A percentile compares a stretch with the other conserved stretches of the same genome.
These are phyloP conservation scores for Paraleonurus japonicus DNA, from an alignment of 257 asterid genomes.

Conservation along the genomic window DNA sequence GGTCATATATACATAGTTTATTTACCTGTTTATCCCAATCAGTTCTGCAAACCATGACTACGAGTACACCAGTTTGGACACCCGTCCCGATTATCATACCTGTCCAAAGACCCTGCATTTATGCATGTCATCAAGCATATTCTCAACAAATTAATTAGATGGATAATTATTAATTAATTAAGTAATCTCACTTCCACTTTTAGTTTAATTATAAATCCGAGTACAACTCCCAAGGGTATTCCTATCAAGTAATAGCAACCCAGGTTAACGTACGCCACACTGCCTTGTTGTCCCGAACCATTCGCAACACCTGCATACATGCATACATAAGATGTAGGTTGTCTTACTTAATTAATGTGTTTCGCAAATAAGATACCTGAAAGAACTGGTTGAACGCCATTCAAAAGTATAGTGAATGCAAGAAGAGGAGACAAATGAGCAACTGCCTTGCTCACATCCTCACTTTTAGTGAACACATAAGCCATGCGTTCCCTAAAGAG, in stretches of 20 bases:
- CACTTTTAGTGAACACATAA: slow-evolving; percentile 50
- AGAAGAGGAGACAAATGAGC: slow-evolving; percentile 52
- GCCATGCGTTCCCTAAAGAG: slow-evolving; percentile 46
- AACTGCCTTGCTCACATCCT: slow-evolving; percentile 40
- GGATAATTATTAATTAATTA: too few relatives aligned
- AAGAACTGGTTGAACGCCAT: slow-evolving; percentile 60
- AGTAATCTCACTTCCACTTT: slow-evolving; percentile 37
- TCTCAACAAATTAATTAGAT: too few relatives aligned
- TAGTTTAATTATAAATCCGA: slow-evolving; percentile 39
- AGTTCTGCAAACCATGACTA: slow-evolving; percentile 38
- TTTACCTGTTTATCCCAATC: slow-evolving; percentile 55
- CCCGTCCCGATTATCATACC: slow-evolving; percentile 46
- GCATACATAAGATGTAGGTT: not conserved
- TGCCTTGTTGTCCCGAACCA: slow-evolving; percentile 49
- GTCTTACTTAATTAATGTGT: not conserved
- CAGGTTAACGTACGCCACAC: slow-evolving; percentile 43
- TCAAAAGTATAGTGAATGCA: slow-evolving; percentile 51
- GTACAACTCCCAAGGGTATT: slow-evolving; percentile 36
- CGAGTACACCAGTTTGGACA: slow-evolving; percentile 44
- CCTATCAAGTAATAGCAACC: slow-evolving; percentile 41
- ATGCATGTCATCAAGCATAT: not conserved
- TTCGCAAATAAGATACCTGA: too few relatives aligned
- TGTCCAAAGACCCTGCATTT: slow-evolving; percentile 51
- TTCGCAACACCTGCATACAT: slow-evolving; percentile 42
- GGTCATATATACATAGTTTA: not conserved